A percentile compares a stretch with the other conserved stretches of the same genome.
These are phyloP conservation scores for Tranzscheliella williamsii DNA, from an alignment of 1,284 basidiomycete species.

Conservation along the genomic window DNA sequence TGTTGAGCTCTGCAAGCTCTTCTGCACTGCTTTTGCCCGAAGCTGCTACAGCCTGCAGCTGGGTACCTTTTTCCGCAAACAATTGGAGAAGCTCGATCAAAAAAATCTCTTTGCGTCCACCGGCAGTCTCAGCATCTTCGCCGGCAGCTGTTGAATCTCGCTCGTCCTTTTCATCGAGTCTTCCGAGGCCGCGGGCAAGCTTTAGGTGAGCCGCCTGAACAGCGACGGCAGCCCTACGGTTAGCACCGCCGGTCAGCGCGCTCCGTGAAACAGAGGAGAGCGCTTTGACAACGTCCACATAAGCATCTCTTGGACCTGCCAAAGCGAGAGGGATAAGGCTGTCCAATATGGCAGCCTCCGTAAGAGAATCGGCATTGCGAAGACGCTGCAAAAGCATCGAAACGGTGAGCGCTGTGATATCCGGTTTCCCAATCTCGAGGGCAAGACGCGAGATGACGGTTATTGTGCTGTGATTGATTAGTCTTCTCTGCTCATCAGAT, in stretches of 20 bases:
- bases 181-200: conserved; percentile 41
- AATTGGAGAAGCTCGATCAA: conserved; percentile 82
- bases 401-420: conserved; percentile 63
- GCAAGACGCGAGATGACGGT: conserved; percentile 54
- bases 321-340: conserved; percentile 88
- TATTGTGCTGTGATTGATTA: conserved; percentile 86
- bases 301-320: conserved; percentile 74
- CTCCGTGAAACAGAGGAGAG: conserved; percentile 85
- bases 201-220: conserved; percentile 49
- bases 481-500: conserved; percentile 79
- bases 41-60: conserved; percentile 78
- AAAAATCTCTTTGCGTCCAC: conserved; percentile 64
- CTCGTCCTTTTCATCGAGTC: conserved; percentile 34
- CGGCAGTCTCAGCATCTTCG: conserved; percentile 76
- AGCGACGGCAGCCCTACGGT: conserved; percentile 54
- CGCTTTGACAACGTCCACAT: conserved; percentile 80
- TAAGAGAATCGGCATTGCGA: conserved; percentile 77
- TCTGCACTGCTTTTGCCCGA: conserved; percentile 57
- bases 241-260: conserved; percentile 62
- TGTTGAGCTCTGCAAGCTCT: conserved; percentile 49
- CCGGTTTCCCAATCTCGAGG: conserved; percentile 45
- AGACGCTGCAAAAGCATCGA: conserved; percentile 91
- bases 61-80: conserved; percentile 88
- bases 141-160: conserved; percentile 67
- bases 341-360: conserved; percentile 87